phyloP scores from a whole-genome alignment of 1,284 basidiomycete species.

The Sparassis latifolia region DNA sequence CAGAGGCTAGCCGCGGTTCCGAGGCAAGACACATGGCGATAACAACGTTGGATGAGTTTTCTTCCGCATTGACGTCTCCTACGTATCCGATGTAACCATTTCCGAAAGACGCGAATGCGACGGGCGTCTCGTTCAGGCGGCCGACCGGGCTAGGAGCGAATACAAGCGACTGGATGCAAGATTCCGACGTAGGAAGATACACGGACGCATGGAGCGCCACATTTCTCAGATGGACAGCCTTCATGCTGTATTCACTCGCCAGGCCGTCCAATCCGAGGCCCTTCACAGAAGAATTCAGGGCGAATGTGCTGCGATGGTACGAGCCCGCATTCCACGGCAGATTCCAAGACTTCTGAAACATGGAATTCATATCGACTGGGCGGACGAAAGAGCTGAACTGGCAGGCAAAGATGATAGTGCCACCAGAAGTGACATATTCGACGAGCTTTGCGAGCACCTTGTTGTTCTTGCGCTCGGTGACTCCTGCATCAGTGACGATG shows the following conservation, averaged over 20 bases:
- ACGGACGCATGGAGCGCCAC: constrained; percentile 3
- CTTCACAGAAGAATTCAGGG: constrained; percentile 12
- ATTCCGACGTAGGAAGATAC: constrained; percentile 4
- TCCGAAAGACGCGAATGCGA: constrained; percentile 6
- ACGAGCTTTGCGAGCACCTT: constrained; percentile 8
- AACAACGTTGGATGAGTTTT: constrained; percentile 3
- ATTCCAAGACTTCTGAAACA: constrained; percentile 8
- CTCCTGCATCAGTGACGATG: background rate
- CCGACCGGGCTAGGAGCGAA: constrained; percentile 5
- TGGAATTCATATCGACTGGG: background rate
- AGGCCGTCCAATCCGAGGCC: constrained; percentile 1
- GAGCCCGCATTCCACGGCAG: constrained; percentile 8
- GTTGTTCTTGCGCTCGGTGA: constrained; percentile 2
- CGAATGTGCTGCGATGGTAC: background rate
- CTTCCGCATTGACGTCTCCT: constrained; percentile 10
- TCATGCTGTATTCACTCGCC: constrained; percentile 3
- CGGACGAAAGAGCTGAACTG: constrained; percentile 6
- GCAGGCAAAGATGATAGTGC: constrained; percentile 10
- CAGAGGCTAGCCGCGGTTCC: too few relatives aligned
- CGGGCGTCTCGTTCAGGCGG: constrained; percentile 4
- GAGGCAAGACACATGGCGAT: constrained; percentile 10
- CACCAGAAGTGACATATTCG: constrained; percentile 7
- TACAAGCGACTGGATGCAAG: constrained; percentile 1
- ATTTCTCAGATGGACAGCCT: constrained; percentile 1
- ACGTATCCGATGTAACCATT: constrained; percentile 12